These are phyloP conservation scores for Medicago ruthenica DNA, from an alignment of 306 rosid genomes.

Conservation along the genomic window DNA sequence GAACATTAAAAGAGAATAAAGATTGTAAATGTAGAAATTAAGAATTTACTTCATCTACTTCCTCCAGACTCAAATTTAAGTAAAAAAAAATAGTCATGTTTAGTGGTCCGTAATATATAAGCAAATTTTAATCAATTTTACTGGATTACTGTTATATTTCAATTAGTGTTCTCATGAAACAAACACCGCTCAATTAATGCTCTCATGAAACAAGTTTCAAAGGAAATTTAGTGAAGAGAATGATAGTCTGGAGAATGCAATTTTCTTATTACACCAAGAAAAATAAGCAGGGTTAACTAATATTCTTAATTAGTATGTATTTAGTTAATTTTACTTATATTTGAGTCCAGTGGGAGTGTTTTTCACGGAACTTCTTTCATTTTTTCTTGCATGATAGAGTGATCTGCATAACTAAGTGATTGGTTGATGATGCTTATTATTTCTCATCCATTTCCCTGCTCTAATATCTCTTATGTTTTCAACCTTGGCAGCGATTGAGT, in stretches of 20 bases:
- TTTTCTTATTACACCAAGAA: not conserved
- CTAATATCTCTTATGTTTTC: constrained; percentile 45
- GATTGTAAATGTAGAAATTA: constrained; percentile 4
- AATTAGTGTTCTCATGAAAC: not conserved
- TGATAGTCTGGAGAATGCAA: not conserved
- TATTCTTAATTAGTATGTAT: not conserved
- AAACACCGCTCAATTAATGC: not conserved
- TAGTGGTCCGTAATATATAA: not conserved
- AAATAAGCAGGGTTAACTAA: not conserved
- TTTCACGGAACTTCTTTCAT: not conserved
- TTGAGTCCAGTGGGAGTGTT: not conserved
- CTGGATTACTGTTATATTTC: not conserved
- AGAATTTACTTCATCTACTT: constrained; percentile 14
- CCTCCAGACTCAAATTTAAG: not conserved
- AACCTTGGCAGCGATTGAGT: constrained; percentile 82
- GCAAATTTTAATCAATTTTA: not conserved
- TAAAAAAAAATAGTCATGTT: not conserved
- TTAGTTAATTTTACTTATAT: not conserved
- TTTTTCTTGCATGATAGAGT: constrained; percentile 30
- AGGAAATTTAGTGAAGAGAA: not conserved
- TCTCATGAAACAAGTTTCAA: constrained; percentile 5
- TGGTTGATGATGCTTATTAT: constrained; percentile 38
- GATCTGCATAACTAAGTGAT: constrained; percentile 16
- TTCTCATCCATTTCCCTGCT: constrained; percentile 20
- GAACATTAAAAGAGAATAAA: not conserved